Conservation (phyloP, 805 yeast genomes). For the Saccharomycopsis sp. region DNA sequence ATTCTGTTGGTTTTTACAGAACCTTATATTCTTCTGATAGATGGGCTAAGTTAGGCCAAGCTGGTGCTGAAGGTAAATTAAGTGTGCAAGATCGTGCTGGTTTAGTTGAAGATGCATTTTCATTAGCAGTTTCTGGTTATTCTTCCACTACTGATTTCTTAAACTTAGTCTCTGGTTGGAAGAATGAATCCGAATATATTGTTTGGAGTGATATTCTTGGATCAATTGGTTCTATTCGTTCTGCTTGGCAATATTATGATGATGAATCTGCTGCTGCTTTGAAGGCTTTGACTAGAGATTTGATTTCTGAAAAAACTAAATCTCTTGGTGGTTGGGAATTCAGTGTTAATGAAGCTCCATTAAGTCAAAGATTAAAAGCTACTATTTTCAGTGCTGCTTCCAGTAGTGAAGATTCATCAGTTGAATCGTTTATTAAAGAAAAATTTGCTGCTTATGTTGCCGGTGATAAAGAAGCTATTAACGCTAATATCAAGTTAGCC, state of each 20-base stretch:
- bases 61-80: conserved; percentile 44
- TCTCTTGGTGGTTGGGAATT: conserved; percentile 68
- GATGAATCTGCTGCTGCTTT: conserved; percentile 36
- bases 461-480: conserved; percentile 60
- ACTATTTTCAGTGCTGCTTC: conserved; percentile 53
- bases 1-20: conserved; percentile 67
- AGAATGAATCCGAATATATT: conserved; percentile 46
- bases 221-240: conserved; percentile 37
- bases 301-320: conserved; percentile 44
- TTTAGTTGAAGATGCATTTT: conserved; percentile 68
- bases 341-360: conserved; percentile 41
- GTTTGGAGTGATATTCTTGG: conserved; percentile 56
- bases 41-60: conserved; percentile 57
- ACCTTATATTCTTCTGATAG: conserved; percentile 61
- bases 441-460: conserved; percentile 42
- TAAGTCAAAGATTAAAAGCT: conserved; percentile 57
- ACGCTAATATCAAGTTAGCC: conserved; percentile 61
- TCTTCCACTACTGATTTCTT: conserved; percentile 53
- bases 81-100: conserved; percentile 74
- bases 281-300: conserved; percentile 40
- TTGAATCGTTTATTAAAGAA: conserved; percentile 27
- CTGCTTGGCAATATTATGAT: conserved; percentile 47
- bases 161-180: conserved; percentile 50
- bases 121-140: conserved; percentile 62
- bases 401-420: conserved; percentile 36